Conservation (phyloP, 2,329 filamentous ascomycete genomes). For the Trichoderma sp. region DNA sequence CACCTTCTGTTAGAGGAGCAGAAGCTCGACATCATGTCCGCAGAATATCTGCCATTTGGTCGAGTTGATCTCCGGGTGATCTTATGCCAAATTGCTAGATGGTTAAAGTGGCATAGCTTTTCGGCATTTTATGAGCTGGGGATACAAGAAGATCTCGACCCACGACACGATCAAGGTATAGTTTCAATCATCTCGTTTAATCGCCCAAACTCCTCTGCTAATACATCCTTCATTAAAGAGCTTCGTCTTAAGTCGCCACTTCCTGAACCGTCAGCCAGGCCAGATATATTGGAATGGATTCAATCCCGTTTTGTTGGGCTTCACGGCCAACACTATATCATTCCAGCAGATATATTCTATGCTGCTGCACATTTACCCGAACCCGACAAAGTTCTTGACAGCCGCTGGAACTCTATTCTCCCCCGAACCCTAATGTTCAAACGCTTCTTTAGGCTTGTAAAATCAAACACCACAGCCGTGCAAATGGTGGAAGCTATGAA, state of each 20-base stretch:
- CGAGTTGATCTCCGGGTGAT: slow-evolving; percentile 62
- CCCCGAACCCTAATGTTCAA: slow-evolving; percentile 69
- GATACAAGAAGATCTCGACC: slow-evolving; percentile 47
- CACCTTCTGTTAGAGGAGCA: slow-evolving; percentile 88
- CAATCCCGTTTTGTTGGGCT: slow-evolving; percentile 43
- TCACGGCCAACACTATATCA: slow-evolving; percentile 38
- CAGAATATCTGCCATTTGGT: slow-evolving; percentile 43
- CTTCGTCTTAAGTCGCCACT: slow-evolving; percentile 33
- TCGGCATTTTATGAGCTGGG: slow-evolving; percentile 49
- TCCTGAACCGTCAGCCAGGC: slow-evolving; percentile 34
- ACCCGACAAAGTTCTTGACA: slow-evolving; percentile 35
- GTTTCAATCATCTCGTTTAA: slow-evolving; percentile 4
- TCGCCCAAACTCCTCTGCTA: not conserved
- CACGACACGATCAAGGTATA: slow-evolving; percentile 40
- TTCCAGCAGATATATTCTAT: slow-evolving; percentile 45
- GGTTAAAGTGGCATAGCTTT: slow-evolving; percentile 69
- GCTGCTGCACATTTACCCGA: slow-evolving; percentile 36
- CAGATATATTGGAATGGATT: slow-evolving; percentile 53
- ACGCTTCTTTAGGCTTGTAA: slow-evolving; percentile 60
- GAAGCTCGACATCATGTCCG: slow-evolving; percentile 66
- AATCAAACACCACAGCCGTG: slow-evolving; percentile 48
- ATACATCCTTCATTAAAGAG: slow-evolving; percentile 27
- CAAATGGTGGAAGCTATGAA: slow-evolving; percentile 73
- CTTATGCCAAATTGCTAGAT: slow-evolving; percentile 74
- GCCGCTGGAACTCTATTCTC: slow-evolving; percentile 48